A percentile compares a stretch with the other conserved stretches of the same genome.
Evolutionary conservation across 352 stramenopile genomes (phyloP).

Genomic region (Thraustochytrium striatum): DNA sequence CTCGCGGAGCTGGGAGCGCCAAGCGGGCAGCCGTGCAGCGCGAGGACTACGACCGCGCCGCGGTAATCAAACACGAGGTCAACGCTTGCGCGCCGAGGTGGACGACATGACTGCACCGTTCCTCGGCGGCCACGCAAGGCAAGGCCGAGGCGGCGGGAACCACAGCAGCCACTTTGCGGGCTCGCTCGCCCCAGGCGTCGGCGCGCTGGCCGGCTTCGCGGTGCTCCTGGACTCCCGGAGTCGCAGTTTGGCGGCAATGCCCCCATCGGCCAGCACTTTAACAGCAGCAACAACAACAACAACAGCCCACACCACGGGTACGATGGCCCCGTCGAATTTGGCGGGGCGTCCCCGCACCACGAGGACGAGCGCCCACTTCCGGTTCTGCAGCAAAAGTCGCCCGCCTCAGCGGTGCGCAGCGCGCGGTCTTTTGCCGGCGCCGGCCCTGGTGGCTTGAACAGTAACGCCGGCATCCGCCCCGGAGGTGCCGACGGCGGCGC

Average conservation of each 20-base stretch:
- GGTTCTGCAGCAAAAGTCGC: conserved; percentile 1
- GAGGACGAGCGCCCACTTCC: conserved; percentile 20
- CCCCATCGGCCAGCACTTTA: background rate
- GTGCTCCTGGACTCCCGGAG: too few relatives aligned
- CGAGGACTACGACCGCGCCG: conserved; percentile 85
- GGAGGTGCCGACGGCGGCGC: background rate
- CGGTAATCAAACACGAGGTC: conserved; percentile 81
- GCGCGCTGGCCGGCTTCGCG: too few relatives aligned
- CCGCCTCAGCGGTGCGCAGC: too few relatives aligned
- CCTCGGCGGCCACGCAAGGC: too few relatives aligned
- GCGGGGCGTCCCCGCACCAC: background rate
- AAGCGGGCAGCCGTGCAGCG: conserved; percentile 79
- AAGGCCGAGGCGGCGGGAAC: too few relatives aligned
- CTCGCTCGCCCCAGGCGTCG: too few relatives aligned
- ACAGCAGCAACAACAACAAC: background rate
- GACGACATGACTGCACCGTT: too few relatives aligned
- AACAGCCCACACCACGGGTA: background rate
- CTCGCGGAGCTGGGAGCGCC: conserved; percentile 74
- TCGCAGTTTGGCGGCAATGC: background rate
- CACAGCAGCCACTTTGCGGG: too few relatives aligned
- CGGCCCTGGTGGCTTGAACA: too few relatives aligned
- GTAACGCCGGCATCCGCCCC: background rate
- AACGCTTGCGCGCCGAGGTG: conserved; percentile 60
- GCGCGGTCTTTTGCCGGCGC: too few relatives aligned
- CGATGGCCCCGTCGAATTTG: too few relatives aligned